A percentile compares a stretch with the other conserved stretches of the same genome.
Conservation (phyloP, 2,329 filamentous ascomycete genomes). For the Cytospora piceicola region DNA sequence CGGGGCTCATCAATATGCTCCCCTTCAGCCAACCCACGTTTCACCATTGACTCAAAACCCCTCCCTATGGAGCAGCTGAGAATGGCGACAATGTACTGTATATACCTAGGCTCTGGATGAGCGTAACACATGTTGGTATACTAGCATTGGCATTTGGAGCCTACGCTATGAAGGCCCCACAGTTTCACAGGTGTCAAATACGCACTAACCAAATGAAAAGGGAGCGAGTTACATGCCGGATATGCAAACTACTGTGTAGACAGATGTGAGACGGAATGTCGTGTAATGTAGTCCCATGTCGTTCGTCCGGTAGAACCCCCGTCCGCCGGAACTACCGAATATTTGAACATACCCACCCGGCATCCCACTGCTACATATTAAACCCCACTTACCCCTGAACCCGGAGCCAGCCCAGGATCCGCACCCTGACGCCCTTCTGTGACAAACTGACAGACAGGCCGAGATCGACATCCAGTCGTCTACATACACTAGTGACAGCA, state of each 20-base stretch:
- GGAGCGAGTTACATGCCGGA: background rate
- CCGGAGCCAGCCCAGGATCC: constrained; percentile 8
- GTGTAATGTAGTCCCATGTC: background rate
- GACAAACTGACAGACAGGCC: background rate
- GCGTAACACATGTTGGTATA: background rate
- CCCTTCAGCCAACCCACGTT: too few species aligned
- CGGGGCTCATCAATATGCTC: too few species aligned
- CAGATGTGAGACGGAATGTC: background rate
- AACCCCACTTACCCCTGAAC: constrained; percentile 17
- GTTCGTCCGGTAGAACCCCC: background rate
- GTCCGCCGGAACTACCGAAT: constrained; percentile 1
- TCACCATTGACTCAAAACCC: too few species aligned
- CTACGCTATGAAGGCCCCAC: background rate
- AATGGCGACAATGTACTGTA: background rate
- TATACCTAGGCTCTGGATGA: too few species aligned
- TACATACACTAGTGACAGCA: constrained; percentile 2
- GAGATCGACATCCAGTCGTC: constrained; percentile 25
- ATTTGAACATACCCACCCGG: constrained; percentile 6
- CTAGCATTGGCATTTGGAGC: background rate
- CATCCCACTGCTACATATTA: background rate
- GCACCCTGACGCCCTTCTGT: constrained; percentile 15
- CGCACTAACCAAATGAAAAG: background rate
- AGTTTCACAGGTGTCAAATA: too few species aligned
- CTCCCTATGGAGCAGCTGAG: background rate
- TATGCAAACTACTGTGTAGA: background rate